phyloP scores from a whole-genome alignment of 345 rosid species.

The Salix arbutifolia region DNA sequence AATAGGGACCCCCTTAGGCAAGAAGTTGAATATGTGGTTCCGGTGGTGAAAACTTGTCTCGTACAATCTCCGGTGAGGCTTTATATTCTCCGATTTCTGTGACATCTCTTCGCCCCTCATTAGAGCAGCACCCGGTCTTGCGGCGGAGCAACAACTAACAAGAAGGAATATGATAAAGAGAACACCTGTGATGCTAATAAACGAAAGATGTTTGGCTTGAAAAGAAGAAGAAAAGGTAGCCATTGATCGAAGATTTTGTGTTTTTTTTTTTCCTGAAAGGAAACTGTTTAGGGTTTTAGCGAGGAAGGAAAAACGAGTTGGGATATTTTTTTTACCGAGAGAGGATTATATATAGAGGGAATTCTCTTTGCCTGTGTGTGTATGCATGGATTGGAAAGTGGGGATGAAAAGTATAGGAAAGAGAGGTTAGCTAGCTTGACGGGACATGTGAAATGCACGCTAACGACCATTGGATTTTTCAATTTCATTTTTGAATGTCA shows the following conservation, averaged over 20 bases:
- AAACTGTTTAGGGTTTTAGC: slow-evolving; percentile 22
- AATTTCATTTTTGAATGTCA: slow-evolving; percentile 22
- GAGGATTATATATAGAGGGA: neutral
- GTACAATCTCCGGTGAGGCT: slow-evolving; percentile 22
- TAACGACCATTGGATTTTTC: slow-evolving; percentile 21
- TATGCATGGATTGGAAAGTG: slow-evolving; percentile 17
- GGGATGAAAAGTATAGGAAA: slow-evolving; percentile 12
- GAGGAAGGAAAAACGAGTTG: neutral
- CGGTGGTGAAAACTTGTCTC: slow-evolving; percentile 36
- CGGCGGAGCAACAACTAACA: slow-evolving; percentile 24
- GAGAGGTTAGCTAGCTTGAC: neutral
- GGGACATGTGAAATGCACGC: slow-evolving; percentile 37
- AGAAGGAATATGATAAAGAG: slow-evolving; percentile 31
- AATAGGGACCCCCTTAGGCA: slow-evolving; percentile 64
- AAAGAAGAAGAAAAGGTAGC: slow-evolving; percentile 18
- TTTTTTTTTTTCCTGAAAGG: neutral
- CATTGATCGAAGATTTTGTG: slow-evolving; percentile 19
- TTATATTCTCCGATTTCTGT: slow-evolving; percentile 1
- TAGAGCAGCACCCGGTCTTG: slow-evolving; percentile 32
- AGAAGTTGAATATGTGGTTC: slow-evolving; percentile 54
- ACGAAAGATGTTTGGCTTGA: slow-evolving; percentile 8
- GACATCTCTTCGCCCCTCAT: slow-evolving; percentile 2
- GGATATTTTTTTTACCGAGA: neutral
- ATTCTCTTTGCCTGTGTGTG: neutral
- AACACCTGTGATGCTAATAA: slow-evolving; percentile 10